Conservation (phyloP, 257 asterid species). For the Orobanche coerulescens region DNA sequence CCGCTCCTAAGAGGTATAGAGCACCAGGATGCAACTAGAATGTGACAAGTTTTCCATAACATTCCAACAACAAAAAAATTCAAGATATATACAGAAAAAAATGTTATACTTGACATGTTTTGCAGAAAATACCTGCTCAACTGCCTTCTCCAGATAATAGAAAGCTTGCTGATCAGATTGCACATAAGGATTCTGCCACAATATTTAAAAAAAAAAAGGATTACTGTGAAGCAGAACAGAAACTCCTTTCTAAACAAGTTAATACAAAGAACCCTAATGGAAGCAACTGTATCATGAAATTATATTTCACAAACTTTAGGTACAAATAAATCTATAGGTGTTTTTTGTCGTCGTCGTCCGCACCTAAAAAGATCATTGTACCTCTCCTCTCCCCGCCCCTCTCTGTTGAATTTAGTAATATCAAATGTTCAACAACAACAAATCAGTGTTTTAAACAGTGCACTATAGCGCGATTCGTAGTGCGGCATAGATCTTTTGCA, state of each 20-base stretch:
- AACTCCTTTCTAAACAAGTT: slow-evolving; percentile 9
- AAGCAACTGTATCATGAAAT: neutral
- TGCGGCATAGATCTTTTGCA: no score
- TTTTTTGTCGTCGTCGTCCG: no score
- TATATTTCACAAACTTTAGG: neutral
- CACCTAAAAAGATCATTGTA: no score
- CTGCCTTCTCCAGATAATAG: slow-evolving; percentile 79
- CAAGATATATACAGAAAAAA: neutral
- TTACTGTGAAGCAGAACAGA: neutral
- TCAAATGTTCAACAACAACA: no score
- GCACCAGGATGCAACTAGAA: slow-evolving; percentile 90
- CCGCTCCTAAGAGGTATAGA: slow-evolving; percentile 85
- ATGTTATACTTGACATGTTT: neutral
- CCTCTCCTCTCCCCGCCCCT: no score
- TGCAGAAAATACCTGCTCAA: slow-evolving; percentile 58
- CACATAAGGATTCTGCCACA: slow-evolving; percentile 60
- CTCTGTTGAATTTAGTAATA: no score
- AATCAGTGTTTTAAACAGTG: no score
- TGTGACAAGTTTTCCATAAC: slow-evolving; percentile 18
- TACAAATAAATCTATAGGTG: neutral
- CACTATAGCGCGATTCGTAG: no score
- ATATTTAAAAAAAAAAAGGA: neutral
- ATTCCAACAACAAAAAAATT: slow-evolving; percentile 9
- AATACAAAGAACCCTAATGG: slow-evolving; percentile 1
- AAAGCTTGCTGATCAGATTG: slow-evolving; percentile 90